Base-by-base conservation (phyloP, 2,329 filamentous ascomycete genomes). In the Paraphaeosphaeria sporulosa region DNA sequence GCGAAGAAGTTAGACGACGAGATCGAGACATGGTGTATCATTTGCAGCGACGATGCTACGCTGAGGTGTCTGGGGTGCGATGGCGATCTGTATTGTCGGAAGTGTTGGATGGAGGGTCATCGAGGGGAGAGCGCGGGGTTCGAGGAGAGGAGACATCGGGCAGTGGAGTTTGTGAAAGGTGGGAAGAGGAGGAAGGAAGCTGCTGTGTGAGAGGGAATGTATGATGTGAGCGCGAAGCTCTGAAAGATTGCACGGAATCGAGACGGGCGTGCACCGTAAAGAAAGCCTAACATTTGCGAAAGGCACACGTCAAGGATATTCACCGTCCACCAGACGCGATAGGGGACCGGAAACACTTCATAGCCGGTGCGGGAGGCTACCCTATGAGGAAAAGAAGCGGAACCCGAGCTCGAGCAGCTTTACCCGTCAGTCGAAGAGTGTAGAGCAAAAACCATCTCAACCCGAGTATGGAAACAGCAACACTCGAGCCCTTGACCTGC, bases 101-200 rank as follows among this genome's bases (percentile, higher is more conserved):
- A 85, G 17, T 96, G 93, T 80, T 96, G 92, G 92, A 85, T 84
- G 60, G 92, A 94, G 71, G 92, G 93, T 76, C 93, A 96, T 70
- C 80, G 87, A 36, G 89, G 90, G 0, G 87, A 88, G 0, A 82
- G 83, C 47, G 91, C 90, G 0, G 88, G 87, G 0, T 89, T 86
- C 50, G 91, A 94, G 60, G 90, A 93, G 75, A 82, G 85, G 59
- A 84, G 82, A 0, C 93, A 96, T 71, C 84, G 83, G 65, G 90
- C 89, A 64, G 86, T 90, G 52, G 85, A 85, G 63, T 90, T 87
- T 70, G 60, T 61, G 27, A 67, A 55, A 55, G 58, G 34, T 30
- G 38, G 62, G 61, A 56, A 71, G 61, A 63, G 61, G 55, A 64
- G 59, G 44, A 55, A 63, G 30, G 65, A 61, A 19, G 63, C 55